Base-by-base conservation (phyloP, 495 filamentous ascomycete genomes). In the Penicillium soppii region DNA sequence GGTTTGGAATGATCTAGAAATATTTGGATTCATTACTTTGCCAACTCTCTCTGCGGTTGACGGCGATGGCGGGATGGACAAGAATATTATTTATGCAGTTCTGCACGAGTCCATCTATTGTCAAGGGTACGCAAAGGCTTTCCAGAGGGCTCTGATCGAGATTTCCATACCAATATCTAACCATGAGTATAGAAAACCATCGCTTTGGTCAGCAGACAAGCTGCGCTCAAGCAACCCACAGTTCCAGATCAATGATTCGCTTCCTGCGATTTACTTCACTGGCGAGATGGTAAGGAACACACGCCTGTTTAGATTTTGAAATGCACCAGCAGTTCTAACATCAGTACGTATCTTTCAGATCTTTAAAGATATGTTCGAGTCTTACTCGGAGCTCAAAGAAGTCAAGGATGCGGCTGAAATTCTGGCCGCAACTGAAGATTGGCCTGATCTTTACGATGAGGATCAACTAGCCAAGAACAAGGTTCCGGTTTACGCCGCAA, bases 71-170 rank as follows among this genome's bases (percentile, higher is more conserved):
- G 72, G 76, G 2, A 90, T 89, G 59, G 91, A 97, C 56, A 79
- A 79, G 12, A 79, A 82, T 47, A 78, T 91, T 30, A 81, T 97
- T 49, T 97, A 97, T 62, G 85, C 90, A 17, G 69, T 96, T 23
- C 70, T 95, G 1, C 92, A 97, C 52, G 94, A 97, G 65, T 72
- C 88, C 4, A 81, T 87, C 50, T 97, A 97, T 71, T 91, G 86
- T 62, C 80, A 81, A 61, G 72, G 73, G 78, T 77, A 61, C 62
- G 68, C 15, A 43, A 39, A 4, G 2, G 35, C 19, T 7, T 12
- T n/a, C 8, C 37, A 19, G 22, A n/a, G n/a, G 6, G 1, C 16
- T 9, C 1, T 5, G 8, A 2, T 20, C 8, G 10, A 13, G 12
- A n/a, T 8, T 47, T 30, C 9, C 17, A 35, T 32, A 22, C 13